These are phyloP conservation scores for Carex parvula DNA, from an alignment of 176 grass and related monocot genomes.

Conservation along the genomic window DNA sequence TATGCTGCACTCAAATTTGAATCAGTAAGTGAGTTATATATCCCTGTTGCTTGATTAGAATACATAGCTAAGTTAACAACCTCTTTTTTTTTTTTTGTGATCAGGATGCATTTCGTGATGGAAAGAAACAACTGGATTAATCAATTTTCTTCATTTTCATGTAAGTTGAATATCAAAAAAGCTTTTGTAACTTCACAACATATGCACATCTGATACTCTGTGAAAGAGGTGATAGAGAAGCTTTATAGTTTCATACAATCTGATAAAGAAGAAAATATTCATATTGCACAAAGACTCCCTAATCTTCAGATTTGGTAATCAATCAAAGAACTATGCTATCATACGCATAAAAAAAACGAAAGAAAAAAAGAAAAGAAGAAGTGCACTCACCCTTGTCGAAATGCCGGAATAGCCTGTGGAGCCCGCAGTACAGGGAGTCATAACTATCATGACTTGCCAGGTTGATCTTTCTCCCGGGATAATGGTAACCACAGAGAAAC, in stretches of 20 bases:
- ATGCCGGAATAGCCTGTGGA: constrained; percentile 28
- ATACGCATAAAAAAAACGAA: not conserved
- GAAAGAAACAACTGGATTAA: not conserved
- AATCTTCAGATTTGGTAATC: not conserved
- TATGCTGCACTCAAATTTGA: not conserved
- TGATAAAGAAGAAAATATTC: not conserved
- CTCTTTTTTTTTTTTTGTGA: not conserved
- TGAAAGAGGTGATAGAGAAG: not conserved
- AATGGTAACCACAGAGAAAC: constrained; percentile 9
- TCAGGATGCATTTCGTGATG: not conserved
- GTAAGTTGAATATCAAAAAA: not conserved
- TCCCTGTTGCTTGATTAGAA: not conserved
- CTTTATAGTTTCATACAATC: not conserved
- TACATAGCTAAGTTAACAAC: not conserved
- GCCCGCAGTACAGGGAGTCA: constrained; percentile 16
- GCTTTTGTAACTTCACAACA: not conserved
- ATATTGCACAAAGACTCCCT: not conserved
- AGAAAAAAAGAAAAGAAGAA: not conserved
- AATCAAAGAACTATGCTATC: not conserved
- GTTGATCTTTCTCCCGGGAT: constrained; percentile 17
- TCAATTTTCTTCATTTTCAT: not conserved
- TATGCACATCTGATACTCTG: not conserved
- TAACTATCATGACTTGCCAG: constrained; percentile 17
- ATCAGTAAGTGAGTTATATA: not conserved
- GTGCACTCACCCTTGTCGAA: constrained; percentile 18